phyloP scores from a whole-genome alignment of 306 rosid genomes.

The Benincasa hispida region DNA sequence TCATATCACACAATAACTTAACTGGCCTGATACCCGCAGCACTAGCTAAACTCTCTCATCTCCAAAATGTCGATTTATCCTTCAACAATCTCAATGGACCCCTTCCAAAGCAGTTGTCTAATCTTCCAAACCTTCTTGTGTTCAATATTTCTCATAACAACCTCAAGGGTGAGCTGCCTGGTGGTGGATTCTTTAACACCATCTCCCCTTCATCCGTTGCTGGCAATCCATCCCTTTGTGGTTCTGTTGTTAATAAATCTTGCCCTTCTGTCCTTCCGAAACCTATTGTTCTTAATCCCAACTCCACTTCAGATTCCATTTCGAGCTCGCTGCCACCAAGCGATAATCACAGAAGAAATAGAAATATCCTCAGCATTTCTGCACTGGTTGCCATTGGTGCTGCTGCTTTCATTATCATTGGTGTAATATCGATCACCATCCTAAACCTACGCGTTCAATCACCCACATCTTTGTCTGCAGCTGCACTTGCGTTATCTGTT shows the following conservation, averaged over 20 bases:
- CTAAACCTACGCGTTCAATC: constrained; percentile 76
- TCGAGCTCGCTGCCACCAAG: constrained; percentile 35
- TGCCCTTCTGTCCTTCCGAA: constrained; percentile 82
- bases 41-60: constrained; percentile 50
- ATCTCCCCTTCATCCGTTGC: constrained; percentile 53
- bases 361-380: constrained; percentile 89
- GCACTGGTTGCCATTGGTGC: constrained; percentile 96
- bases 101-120: constrained; percentile 77
- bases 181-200: constrained; percentile 82
- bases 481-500: constrained; percentile 55
- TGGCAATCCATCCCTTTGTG: constrained; percentile 82
- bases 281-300: constrained; percentile 89
- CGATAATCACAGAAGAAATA: constrained; percentile 55
- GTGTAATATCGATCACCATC: constrained; percentile 81
- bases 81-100: constrained; percentile 57
- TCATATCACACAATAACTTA: constrained; percentile 49
- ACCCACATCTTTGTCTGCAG: constrained; percentile 37
- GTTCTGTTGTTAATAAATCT: constrained; percentile 65
- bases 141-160: constrained; percentile 87
- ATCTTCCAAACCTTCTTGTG: constrained; percentile 62
- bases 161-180: constrained; percentile 78
- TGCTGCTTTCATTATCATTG: constrained; percentile 79
- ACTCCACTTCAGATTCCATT: constrained; percentile 47
- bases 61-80: constrained; percentile 68
- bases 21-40: constrained; percentile 54